These are phyloP conservation scores for Diaporthe vaccinii DNA, from an alignment of 2,329 filamentous ascomycete species.

Conservation along the genomic window DNA sequence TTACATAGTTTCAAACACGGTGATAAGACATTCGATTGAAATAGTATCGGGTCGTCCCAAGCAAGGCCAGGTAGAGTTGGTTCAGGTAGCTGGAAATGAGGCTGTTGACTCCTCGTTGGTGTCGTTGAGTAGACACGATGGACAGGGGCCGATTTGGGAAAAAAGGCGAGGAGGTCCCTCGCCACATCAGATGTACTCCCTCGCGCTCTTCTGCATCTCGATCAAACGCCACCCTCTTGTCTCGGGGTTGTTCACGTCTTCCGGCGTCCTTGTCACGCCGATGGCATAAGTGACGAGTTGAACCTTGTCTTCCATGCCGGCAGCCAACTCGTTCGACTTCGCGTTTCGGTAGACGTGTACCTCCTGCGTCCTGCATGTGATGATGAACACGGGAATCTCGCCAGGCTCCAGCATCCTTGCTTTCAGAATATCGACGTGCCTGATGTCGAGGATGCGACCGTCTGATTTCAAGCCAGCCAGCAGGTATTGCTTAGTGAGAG, in stretches of 20 bases:
- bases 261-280: conserved; percentile 91
- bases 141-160: neutral
- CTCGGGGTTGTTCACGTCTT: conserved; percentile 97
- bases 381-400: conserved; percentile 94
- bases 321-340: conserved; percentile 89
- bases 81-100: neutral
- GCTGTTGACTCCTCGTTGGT: neutral
- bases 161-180: neutral
- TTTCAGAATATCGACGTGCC: conserved; percentile 89
- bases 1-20: conserved; percentile 30
- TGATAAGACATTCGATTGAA: conserved; percentile 19
- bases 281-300: conserved; percentile 99
- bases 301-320: conserved; percentile 98
- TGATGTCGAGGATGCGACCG: conserved; percentile 93
- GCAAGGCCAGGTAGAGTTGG: conserved; percentile 2
- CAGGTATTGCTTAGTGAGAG: conserved; percentile 96
- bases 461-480: conserved; percentile 94
- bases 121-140: neutral
- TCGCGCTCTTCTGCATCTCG: conserved; percentile 97
- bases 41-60: neutral
- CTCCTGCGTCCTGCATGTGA: conserved; percentile 96
- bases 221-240: conserved; percentile 97
- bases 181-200: conserved; percentile 76
- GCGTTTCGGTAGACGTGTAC: conserved; percentile 96
- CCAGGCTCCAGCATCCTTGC: conserved; percentile 87